Conservation (phyloP, 176 grass and related monocot genomes). For the Oropetium thomaeum region DNA sequence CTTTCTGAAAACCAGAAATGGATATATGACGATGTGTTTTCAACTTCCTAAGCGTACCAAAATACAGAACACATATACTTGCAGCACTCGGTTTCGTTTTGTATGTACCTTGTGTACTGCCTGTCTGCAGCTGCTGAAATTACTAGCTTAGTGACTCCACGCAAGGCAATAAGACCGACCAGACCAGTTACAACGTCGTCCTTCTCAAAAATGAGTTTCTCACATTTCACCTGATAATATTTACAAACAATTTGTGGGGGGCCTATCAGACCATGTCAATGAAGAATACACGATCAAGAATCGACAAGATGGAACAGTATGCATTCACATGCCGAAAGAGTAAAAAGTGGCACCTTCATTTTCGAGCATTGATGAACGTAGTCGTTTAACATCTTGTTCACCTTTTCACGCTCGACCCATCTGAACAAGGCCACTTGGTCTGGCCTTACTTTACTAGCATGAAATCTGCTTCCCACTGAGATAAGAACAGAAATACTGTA, state of each 20-base stretch:
- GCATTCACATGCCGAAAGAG: not conserved
- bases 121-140: slow-evolving; percentile 58
- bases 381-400: slow-evolving; percentile 37
- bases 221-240: slow-evolving; percentile 45
- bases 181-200: slow-evolving; percentile 48
- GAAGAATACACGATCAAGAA: not conserved
- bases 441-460: slow-evolving; percentile 32
- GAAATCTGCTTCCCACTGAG: slow-evolving; percentile 64
- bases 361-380: slow-evolving; percentile 51
- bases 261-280: not conserved
- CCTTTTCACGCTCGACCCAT: slow-evolving; percentile 50
- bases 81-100: not conserved
- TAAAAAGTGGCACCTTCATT: slow-evolving; percentile 41
- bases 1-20: slow-evolving; percentile 34
- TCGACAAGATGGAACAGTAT: not conserved
- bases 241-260: not conserved
- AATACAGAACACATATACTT: not conserved
- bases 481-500: not conserved
- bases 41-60: not conserved
- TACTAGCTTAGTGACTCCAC: slow-evolving; percentile 46
- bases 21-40: not conserved
- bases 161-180: slow-evolving; percentile 42
- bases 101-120: slow-evolving; percentile 56
- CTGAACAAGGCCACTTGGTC: slow-evolving; percentile 50
- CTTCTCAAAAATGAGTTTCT: slow-evolving; percentile 59